Evolutionary conservation across 2,329 filamentous ascomycete species (phyloP), one percentile per base, ranked within the genome.

Genomic region (Aspergillus eucalypticola): DNA sequence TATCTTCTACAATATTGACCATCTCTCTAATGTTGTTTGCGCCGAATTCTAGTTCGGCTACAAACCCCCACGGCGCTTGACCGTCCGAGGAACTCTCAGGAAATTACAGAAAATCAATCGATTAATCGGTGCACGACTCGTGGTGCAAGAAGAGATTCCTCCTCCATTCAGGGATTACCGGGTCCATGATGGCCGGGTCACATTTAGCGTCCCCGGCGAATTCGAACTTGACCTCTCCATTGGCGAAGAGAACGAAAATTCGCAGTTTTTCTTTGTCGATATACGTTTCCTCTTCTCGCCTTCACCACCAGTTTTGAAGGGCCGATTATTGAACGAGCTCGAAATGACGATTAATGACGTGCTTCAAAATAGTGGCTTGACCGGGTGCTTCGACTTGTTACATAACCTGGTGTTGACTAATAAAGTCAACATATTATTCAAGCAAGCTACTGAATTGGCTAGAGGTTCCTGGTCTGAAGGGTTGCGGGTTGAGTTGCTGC

Each of bases 171-270:
- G 84, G 67, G 83, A 90, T 61, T 98, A 92, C 77, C 84, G 82
- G 5, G 90, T 99, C 61, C 84, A 85, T 55, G 90, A 91, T 54
- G 95, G 96, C n/a, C 87, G 94, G 52, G 94, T 90, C 6, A 98
- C 92, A 0, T 99, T 99, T 74, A 85, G 81, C 50, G 90, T 98
- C 1, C 80, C 86, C 2, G 86, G 86, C 56, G 94, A 98, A 74
- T 97, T 97, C 69, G 94, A 98, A 74, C 86, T 98, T 19, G 95
- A 98, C 72, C 84, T 99, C 54, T 93, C 92, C 1, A 90, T 98
- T 64, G 91, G 90, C 17, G 90, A 93, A 67, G 93, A 98, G 71
- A 89, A 95, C 65, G 86, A 88, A 17, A 82, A 87, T 32, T 89
- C 90, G 56, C 93, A 96, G 69, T 96, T 96, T 72, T 97, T 90